Percentiles rank a stretch among this genome's conserved stretches.
Conservation (phyloP, 139 green algal species). For the Chlamydomonas sp. region DNA sequence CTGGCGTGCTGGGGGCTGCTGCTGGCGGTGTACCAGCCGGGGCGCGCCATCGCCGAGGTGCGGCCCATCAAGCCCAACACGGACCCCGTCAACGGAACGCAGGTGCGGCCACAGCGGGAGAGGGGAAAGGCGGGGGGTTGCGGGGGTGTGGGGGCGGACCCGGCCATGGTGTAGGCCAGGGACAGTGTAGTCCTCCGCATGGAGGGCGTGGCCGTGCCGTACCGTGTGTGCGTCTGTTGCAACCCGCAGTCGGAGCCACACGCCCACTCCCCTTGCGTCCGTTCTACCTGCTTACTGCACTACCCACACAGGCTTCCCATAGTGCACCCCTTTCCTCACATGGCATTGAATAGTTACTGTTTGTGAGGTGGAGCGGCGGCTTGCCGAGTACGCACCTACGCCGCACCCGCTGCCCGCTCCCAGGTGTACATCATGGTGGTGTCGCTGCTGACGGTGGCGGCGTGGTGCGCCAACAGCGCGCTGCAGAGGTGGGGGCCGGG, state of each 20-base stretch:
- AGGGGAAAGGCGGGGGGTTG: neutral
- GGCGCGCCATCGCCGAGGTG: conserved; percentile 55
- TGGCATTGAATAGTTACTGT: neutral
- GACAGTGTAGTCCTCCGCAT: too few relatives aligned
- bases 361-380: neutral
- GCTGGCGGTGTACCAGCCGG: conserved; percentile 59
- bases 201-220: too few relatives aligned
- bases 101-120: conserved; percentile 28
- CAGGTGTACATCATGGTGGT: conserved; percentile 76
- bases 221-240: too few relatives aligned
- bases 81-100: conserved; percentile 68
- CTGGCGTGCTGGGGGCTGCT: conserved; percentile 70
- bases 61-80: conserved; percentile 66
- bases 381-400: neutral
- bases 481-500: conserved; percentile 42
- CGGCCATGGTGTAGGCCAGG: too few relatives aligned
- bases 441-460: conserved; percentile 62
- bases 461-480: conserved; percentile 76
- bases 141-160: neutral
- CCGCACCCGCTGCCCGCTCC: neutral
- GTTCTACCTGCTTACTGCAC: too few relatives aligned
- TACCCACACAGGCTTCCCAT: too few relatives aligned
- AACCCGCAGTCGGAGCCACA: too few relatives aligned
- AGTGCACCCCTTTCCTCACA: neutral
- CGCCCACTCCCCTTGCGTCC: too few relatives aligned